Base-by-base conservation (phyloP, 257 asterid species). In the Schizonepeta tenuifolia region DNA sequence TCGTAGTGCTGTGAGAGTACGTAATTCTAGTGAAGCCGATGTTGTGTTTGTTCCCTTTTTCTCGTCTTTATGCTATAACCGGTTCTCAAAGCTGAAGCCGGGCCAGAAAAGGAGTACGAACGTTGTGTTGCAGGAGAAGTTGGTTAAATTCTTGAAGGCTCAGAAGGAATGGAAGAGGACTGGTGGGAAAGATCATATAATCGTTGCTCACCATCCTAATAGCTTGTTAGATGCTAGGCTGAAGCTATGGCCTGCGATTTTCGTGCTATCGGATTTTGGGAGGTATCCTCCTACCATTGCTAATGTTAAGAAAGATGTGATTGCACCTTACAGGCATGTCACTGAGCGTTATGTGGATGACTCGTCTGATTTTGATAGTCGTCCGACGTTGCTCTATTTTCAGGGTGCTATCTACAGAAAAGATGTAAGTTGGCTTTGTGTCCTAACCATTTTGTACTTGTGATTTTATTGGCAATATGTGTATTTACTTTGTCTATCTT, bases 131-230 rank as follows among this genome's bases (percentile, higher is more conserved):
- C 99, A 94, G 80, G 86, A 83, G 69, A 89, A 89, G 75, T 82
- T 94, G 82, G 99, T 91, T 46, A 71, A 56, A 1, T 87, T 80
- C 78, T 81, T 94, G 86, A 77, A 59, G 12, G 80, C 77, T 72
- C 95, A 79, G 76, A 78, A 81, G 68, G 96, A 88, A 62, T 94
- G 99, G 99, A 86, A 87, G 81, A 91, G 83, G 78, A 83, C 95
- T 0, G 85, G 86, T 15, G 99, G 99, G 4, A 86, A 75, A 53
- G 93, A 94, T 80, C 99, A 94, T 67, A 68, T 94, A 44, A 78
- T 94, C n/a, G 71, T 94, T 44, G 97, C 97, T 17, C 99, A 94
- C 74, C 99, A 94, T 77, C 99, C 97, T 0, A 94, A 94, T 80
- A 94, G 99, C 67, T 89, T 94, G 46, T 75, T 83, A 71, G 85